Conservation (phyloP, 2,329 filamentous ascomycete genomes). For the Apiospora malaysiana region DNA sequence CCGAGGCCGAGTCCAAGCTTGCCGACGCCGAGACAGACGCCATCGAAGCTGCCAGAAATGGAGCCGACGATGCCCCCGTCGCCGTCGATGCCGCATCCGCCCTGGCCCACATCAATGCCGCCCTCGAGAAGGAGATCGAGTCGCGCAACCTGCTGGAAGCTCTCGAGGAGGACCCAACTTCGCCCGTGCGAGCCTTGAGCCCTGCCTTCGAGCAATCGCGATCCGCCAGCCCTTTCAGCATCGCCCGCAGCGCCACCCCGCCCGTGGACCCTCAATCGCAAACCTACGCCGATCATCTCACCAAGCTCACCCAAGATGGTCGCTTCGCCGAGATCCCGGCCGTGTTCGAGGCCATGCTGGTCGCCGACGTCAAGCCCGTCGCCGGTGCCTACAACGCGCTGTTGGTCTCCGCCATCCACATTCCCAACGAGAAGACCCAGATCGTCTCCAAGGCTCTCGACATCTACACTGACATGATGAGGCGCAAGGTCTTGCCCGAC, state of each 20-base stretch:
- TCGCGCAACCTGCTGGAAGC: slow-evolving; percentile 53
- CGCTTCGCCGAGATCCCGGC: slow-evolving; percentile 88
- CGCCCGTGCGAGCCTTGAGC: slow-evolving; percentile 45
- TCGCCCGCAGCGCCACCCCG: slow-evolving; percentile 64
- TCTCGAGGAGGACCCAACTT: slow-evolving; percentile 43
- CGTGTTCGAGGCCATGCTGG: slow-evolving; percentile 89
- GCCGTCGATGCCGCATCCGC: slow-evolving; percentile 60
- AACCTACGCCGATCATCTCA: slow-evolving; percentile 79
- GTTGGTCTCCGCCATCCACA: slow-evolving; percentile 80
- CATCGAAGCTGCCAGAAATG: slow-evolving; percentile 35
- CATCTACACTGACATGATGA: slow-evolving; percentile 96
- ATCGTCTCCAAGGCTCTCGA: slow-evolving; percentile 90
- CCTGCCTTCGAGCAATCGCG: slow-evolving; percentile 45
- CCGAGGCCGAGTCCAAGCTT: slow-evolving; percentile 48
- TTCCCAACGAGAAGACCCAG: slow-evolving; percentile 80
- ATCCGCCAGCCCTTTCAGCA: slow-evolving; percentile 50
- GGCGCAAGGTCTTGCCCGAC: slow-evolving; percentile 81
- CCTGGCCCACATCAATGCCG: slow-evolving; percentile 83
- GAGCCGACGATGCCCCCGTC: slow-evolving; percentile 44
- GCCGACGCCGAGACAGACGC: slow-evolving; percentile 55
- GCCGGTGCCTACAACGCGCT: slow-evolving; percentile 92
- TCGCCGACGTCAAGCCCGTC: slow-evolving; percentile 79
- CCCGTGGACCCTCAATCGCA: slow-evolving; percentile 68
- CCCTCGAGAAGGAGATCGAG: slow-evolving; percentile 79
- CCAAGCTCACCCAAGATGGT: slow-evolving; percentile 71